Evolutionary conservation across 768 basidiomycete genomes (phyloP), one percentile per base, ranked within the genome.

Genomic region (Exidia glandulosa): DNA sequence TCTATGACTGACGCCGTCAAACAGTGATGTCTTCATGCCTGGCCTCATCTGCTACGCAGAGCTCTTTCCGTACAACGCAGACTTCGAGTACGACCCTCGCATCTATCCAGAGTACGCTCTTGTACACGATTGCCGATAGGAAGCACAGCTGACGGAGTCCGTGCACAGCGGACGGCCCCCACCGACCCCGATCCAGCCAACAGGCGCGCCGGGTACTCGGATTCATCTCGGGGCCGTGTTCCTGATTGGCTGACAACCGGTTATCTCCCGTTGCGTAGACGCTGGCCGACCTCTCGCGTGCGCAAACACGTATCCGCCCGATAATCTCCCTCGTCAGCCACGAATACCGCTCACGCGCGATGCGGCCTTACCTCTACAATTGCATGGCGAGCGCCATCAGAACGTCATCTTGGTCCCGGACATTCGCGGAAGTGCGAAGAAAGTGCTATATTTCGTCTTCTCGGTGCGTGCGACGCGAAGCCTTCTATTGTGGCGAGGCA

Each of bases 41-140:
- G 89, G 88, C 2, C 75, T 89, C 13, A 68, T 91, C 16, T 90
- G 89, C 70, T 87, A 84, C 2, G 86, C 87, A 41, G 89, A 90
- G 71, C 75, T 91, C 19, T 88, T 87, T 63, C 85, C 84, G 3
- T 45, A 45, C 41, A 45, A 45, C 16, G 41, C 41, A 14, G 41
- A 45, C 16, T 45, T 45, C 23, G 41, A 45, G 6, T 23, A 45
- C 41, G 41, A 45, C 23, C 41, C 41, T 19, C 41, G 41, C 16
- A 45, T 45, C 41, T 45, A 45, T 19, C 41, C 41, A 12, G 41
- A 45, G 41, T 45, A 23, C 41, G 41, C n/a, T 45, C 12, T 19
- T 13, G 41, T 23, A 19, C 19, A 45, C 16, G 41, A 37, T 23
- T 19, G 19, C 23, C 23, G 10, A 12, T 23, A 14, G 10, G 19